phyloP scores from a whole-genome alignment of 495 filamentous ascomycete species.

The Xylaria acuta region DNA sequence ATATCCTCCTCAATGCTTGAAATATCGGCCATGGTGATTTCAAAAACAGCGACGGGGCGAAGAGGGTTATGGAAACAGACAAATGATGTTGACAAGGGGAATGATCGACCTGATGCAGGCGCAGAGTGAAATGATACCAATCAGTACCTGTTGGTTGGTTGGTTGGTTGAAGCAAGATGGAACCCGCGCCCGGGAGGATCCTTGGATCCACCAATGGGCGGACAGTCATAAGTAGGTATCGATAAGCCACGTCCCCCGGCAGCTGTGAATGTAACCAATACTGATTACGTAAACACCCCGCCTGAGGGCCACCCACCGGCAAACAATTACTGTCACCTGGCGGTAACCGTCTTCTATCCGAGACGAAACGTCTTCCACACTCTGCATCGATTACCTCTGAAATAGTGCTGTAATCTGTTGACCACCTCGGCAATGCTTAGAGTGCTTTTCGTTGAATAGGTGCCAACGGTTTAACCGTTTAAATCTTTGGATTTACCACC shows the following conservation, averaged over 20 bases:
- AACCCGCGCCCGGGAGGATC: neutral
- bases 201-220: neutral
- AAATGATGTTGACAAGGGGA: neutral
- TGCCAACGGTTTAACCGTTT: too few relatives aligned
- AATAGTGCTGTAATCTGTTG: too few relatives aligned
- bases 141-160: neutral
- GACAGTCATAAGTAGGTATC: neutral
- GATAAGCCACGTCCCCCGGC: neutral
- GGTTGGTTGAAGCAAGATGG: neutral
- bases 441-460: too few relatives aligned
- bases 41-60: neutral
- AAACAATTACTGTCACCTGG: too few relatives aligned
- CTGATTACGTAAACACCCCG: neutral
- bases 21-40: slow-evolving; percentile 60
- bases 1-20: slow-evolving; percentile 73
- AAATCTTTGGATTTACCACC: too few relatives aligned
- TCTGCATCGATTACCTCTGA: too few relatives aligned
- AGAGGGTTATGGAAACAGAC: neutral
- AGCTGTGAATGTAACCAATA: neutral
- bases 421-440: too few relatives aligned
- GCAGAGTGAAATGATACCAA: neutral
- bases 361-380: too few relatives aligned
- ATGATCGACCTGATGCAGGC: neutral
- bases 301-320: too few relatives aligned
- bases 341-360: too few relatives aligned